Percentiles rank a stretch among this genome's conserved stretches.
Conservation (phyloP, 2,329 filamentous ascomycete species). For the Fusarium nelsonii region DNA sequence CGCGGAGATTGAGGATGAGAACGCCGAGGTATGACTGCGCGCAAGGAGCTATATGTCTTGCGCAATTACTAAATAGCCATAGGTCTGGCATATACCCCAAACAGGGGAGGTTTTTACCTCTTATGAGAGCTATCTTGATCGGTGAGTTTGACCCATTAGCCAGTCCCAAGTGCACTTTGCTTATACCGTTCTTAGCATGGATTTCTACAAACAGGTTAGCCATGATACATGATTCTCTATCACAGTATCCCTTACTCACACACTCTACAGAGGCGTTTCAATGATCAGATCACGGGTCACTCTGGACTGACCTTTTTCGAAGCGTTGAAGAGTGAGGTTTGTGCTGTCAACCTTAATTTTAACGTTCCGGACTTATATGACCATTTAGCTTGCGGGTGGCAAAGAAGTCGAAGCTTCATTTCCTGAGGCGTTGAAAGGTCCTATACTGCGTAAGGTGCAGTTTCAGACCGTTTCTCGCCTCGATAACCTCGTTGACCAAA, state of each 20-base stretch:
- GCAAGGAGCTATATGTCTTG: slow-evolving; percentile 19
- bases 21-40: slow-evolving; percentile 75
- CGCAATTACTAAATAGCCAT: slow-evolving; percentile 34
- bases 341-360: slow-evolving; percentile 49
- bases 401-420: slow-evolving; percentile 92
- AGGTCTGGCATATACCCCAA: slow-evolving; percentile 93
- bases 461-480: slow-evolving; percentile 91
- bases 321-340: slow-evolving; percentile 89
- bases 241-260: slow-evolving; percentile 33
- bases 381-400: slow-evolving; percentile 76
- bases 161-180: slow-evolving; percentile 10
- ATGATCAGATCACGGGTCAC: slow-evolving; percentile 95
- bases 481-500: slow-evolving; percentile 79
- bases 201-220: slow-evolving; percentile 90
- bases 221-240: slow-evolving; percentile 7
- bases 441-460: slow-evolving; percentile 90
- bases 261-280: slow-evolving; percentile 79
- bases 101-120: slow-evolving; percentile 90
- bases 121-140: slow-evolving; percentile 88
- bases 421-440: slow-evolving; percentile 89
- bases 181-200: slow-evolving; percentile 70
- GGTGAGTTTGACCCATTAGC: slow-evolving; percentile 66
- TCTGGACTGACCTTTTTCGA: slow-evolving; percentile 93
- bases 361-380: slow-evolving; percentile 26
- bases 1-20: slow-evolving; percentile 81